Conservation (phyloP, 306 rosid species). For the Benincasa hispida region DNA sequence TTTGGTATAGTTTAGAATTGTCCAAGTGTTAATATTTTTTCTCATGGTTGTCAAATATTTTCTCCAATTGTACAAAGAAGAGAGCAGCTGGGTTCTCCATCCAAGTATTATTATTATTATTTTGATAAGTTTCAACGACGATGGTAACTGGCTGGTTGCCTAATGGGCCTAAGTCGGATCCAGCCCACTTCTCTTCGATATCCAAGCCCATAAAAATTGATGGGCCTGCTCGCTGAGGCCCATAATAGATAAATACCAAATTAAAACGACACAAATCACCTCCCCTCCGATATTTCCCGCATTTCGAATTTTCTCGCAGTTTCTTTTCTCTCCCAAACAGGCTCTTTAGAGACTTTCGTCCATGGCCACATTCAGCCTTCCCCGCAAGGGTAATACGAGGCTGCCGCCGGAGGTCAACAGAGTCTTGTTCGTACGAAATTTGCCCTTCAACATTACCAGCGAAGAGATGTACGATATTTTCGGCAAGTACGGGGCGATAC, state of each 20-base stretch:
- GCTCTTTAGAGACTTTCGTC: background rate
- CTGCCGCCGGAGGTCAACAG: conserved; percentile 96
- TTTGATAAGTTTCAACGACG: too few relatives aligned
- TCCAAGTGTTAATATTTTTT: too few relatives aligned
- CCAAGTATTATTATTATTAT: too few relatives aligned
- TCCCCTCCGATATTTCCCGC: background rate
- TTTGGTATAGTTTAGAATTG: too few relatives aligned
- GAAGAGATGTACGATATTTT: conserved; percentile 99
- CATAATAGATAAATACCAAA: background rate
- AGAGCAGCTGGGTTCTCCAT: too few relatives aligned
- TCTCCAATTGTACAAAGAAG: too few relatives aligned
- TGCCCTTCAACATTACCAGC: conserved; percentile 91
- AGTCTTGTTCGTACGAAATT: conserved; percentile 74
- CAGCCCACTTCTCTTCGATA: background rate
- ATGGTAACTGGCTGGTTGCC: too few relatives aligned
- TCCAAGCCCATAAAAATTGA: background rate
- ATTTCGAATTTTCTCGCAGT: background rate
- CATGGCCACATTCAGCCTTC: conserved; percentile 77
- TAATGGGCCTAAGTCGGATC: background rate
- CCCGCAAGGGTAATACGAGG: conserved; percentile 74
- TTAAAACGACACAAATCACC: too few relatives aligned
- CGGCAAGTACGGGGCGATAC: conserved; percentile 93
- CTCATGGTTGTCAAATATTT: too few relatives aligned
- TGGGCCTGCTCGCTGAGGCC: background rate
- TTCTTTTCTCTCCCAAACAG: background rate